Evolutionary conservation across 1,139 yeast genomes (phyloP), one percentile per base, ranked within the genome.

Genomic region (Saccharomycopsis hybrid): DNA sequence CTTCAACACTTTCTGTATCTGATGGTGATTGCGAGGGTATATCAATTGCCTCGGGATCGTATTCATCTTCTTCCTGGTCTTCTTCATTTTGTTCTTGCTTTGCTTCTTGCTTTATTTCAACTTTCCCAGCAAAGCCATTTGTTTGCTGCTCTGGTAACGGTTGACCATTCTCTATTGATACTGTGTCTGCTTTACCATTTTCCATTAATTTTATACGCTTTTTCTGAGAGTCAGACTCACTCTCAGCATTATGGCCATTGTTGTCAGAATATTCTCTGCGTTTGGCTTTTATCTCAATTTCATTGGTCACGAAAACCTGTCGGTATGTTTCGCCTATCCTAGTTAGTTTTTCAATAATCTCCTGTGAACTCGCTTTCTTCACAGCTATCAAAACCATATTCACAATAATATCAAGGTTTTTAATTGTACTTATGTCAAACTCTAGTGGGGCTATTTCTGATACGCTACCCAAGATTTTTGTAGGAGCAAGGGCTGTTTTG

Each of bases 311-410:
- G 18, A 18, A 18, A 18, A 18, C 18, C 18, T 18, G 18, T 18
- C 18, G 25, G 24, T 43, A 43, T 18, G 25, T 32, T 9, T 43
- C 37, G n/a, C 46, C 46, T 27, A 43, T 28, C n/a, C 28, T 30
- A 33, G 43, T 44, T 18, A 47, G 36, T 43, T 29, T 44, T 2
- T 31, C 41, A 25, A 33, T 35, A 5, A 51, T 13, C 5, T 37
- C 32, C 8, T 25, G 32, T 11, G 44, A 13, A 33, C 40, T 28
- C 13, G 48, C 43, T 45, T 43, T 47, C 8, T 31, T 27, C 13
- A 51, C 32, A 3, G 51, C 43, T 9, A 43, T 40, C 9, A 48
- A 31, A 24, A 51, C 40, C 41, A 48, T 35, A 11, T 39, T 41
- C 11, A 33, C 33, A 3, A 51, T 13, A 18, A 51, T 38, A 4